Evolutionary conservation across 148 eudicot genomes (phyloP), one percentile per base, ranked within the genome.

Genomic region (Bassia scoparia): DNA sequence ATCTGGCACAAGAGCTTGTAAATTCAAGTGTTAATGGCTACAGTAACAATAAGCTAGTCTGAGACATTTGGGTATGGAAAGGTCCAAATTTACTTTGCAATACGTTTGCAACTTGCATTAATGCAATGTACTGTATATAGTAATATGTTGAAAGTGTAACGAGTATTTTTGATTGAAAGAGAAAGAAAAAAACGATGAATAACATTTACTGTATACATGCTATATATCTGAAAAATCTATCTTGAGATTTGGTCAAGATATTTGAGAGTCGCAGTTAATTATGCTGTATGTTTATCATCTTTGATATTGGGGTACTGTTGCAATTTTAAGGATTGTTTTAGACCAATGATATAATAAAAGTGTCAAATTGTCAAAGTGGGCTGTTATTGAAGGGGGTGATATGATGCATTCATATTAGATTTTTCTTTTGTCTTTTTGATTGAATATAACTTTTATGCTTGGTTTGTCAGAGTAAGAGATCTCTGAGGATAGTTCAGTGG

Each of bases 401-500:
- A 49, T 49, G n/a, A 15, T 20, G 23, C 33, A 30, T 30, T 58
- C 17, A 18, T 38, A 44, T 35, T 65, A 65, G 30, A 21, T 37
- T 75, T 34, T 56, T 7, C 13, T 43, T 64, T n/a, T 21, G 14
- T 60, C 17, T 43, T 15, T 60, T 38, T 41, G 46, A 1, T 56
- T n/a, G 50, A 13, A 41, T 41, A n/a, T 38, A 54, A 18, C 52
- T 37, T 69, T 7, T 62, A 35, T 74, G 63, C 33, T 49, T 76
- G 60, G 37, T 58, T 46, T 78, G 69, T 67, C 75, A 87, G 96
- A 86, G 37, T 75, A 90, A 90, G 77, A 81, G 84, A 59, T 72
- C 90, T 10, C 87, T 26, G 88, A 84, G 58, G 91, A 84, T 75
- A 90, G 86, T 30, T 87, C 93, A 73, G 70, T 86, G 67, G 75